Evolutionary conservation across 441 rosid species (phyloP), one percentile per base, ranked within the genome.

Genomic region (Pelargonium citronellum): DNA sequence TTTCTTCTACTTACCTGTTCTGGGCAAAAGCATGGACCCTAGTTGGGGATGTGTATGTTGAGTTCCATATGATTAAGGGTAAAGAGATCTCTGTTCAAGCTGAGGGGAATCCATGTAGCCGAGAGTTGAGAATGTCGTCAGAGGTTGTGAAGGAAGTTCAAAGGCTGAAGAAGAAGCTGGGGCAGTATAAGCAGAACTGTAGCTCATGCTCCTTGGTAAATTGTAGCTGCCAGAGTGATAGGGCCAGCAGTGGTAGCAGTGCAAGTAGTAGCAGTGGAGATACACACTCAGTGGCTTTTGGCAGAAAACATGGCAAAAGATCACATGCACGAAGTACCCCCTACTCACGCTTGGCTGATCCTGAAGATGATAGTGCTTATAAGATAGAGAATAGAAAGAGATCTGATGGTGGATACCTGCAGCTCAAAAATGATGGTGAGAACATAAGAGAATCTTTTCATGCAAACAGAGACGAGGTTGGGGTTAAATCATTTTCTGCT

Each of bases 21-120:
- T 94, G 98, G 98, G 88, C 95, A 15, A 91, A 87, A 82, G 96
- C 90, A 13, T 94, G 98, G 98, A 85, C 83, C 16, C 83, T 94
- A 64, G 97, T 94, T 71, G 98, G 91, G 34, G 98, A 94, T 81
- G 84, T 94, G 67, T 85, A 91, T 74, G 91, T 91, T 64, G 84
- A 86, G 83, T 86, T 86, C 71, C 95, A 91, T 81, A 20, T 73
- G 47, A 74, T 83, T 65, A 82, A 83, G 78, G 90, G 87, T 67
- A 81, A 85, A 76, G 92, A 83, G 75, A 73, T 80, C 64, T 76
- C 84, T 24, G 65, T 62, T 70, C 83, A 78, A 80, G 61, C 80
- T 64, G 84, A 82, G 69, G 77, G 44, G 30, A 83, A 79, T 53
- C 70, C 83, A 71, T 75, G 83, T 49, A 62, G 78, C 37, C 77